Base-by-base conservation (phyloP, 768 basidiomycete species). In the Trametes coccinea region DNA sequence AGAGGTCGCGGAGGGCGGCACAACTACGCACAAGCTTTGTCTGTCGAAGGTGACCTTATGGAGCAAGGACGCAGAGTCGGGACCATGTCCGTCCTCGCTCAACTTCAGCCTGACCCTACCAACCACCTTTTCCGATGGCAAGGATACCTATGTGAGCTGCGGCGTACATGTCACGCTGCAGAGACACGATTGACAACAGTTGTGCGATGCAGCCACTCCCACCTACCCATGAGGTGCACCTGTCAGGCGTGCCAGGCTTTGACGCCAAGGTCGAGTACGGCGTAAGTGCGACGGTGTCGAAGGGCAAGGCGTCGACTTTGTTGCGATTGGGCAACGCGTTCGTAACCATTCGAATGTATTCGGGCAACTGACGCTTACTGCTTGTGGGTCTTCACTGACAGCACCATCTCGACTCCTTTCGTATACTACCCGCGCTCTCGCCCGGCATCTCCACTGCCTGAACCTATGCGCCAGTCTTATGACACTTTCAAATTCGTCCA, bases 241-340 rank as follows among this genome's bases (percentile, higher is more conserved):
- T 92, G 16, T 81, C 82, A 11, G 89, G 89, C 3, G 71, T 91
- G 6, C 90, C 90, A 9, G 90, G 90, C 1, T 90, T 92, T 68
- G 76, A 78, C 14, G 88, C 90, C 13, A 80, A 72, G 6, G 83
- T 89, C 54, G 82, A 82, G 29, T 92, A 92, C 68, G 78, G 77
- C 30, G 78, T 90, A 8, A 80, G 76, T 54, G 85, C 79, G 0
- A 74, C 78, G 29, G 79, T 84, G 29, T 74, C 78, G 61, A 85
- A 84, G 66, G 80, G 79, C 43, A 89, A 83, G 69, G 79, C 82
- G 13, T 77, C 80, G 44, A 64, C 52, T 7, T 46, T 84, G 39
- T 76, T 89, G 30, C 80, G 83, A 56, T 74, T 81, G 16, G 83
- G 82, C 45, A 76, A 79, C 44, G 80, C 77, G 87, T 90, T 73